A percentile compares a stretch with the other conserved stretches of the same genome.
Conservation (phyloP, 495 filamentous ascomycete species). For the Talaromyces thailandensis region DNA sequence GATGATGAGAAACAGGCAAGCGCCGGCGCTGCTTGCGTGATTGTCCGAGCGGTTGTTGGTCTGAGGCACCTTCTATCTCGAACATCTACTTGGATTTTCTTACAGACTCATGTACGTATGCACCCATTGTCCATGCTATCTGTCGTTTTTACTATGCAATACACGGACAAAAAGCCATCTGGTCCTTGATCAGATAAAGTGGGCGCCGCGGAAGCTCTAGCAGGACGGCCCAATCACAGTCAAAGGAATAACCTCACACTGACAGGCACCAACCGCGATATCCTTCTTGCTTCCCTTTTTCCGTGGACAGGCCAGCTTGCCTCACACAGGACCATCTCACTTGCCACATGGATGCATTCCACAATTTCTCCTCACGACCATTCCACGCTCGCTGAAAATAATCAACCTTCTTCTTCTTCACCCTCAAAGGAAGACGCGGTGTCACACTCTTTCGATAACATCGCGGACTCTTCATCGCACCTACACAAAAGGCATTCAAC, state of each 20-base stretch:
- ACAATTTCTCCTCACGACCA: neutral
- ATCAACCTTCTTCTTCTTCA: neutral
- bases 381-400: conserved; percentile 1
- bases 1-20: neutral
- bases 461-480: neutral
- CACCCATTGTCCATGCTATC: neutral
- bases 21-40: neutral
- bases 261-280: conserved; percentile 1
- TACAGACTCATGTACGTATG: neutral
- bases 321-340: neutral
- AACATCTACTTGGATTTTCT: neutral
- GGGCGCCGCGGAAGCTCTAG: neutral
- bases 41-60: neutral
- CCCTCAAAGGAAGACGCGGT: neutral
- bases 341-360: conserved; percentile 6
- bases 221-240: neutral
- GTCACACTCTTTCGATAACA: neutral
- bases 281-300: neutral
- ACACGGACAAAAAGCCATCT: neutral
- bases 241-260: conserved; percentile 3
- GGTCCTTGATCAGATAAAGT: neutral
- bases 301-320: conserved; percentile 3
- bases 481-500: neutral
- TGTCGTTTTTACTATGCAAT: neutral
- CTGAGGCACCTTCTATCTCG: neutral